Evolutionary conservation across 805 yeast genomes (phyloP).

Genomic region (Cyberlindnera mrakii): DNA sequence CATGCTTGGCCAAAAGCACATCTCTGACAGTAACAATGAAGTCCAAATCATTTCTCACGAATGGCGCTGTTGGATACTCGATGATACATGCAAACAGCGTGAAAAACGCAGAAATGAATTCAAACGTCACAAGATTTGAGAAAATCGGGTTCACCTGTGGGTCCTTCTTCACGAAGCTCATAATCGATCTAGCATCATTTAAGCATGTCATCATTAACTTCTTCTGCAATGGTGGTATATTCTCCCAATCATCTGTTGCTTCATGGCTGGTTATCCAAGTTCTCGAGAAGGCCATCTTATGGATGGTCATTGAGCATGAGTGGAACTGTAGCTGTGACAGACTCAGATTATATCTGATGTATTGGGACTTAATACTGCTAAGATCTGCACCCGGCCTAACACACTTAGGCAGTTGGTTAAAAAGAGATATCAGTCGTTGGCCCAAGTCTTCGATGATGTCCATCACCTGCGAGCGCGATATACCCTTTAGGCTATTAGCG

Average conservation of each 20-base stretch:
- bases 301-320: constrained; percentile 16
- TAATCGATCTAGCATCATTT: constrained; percentile 17
- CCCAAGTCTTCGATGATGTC: constrained; percentile 13
- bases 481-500: constrained; percentile 16
- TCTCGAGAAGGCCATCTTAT: constrained; percentile 23
- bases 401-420: not conserved
- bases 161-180: constrained; percentile 3
- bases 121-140: constrained; percentile 11
- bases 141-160: constrained; percentile 5
- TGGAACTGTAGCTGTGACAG: constrained; percentile 16
- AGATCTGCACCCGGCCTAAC: constrained; percentile 11
- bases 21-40: not conserved
- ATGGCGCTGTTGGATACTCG: constrained; percentile 16
- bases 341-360: constrained; percentile 7
- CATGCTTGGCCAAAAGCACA: constrained; percentile 4
- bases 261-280: constrained; percentile 14
- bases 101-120: constrained; percentile 21
- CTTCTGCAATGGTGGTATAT: constrained; percentile 2
- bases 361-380: not conserved
- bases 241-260: not conserved
- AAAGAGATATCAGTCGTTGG: constrained; percentile 7
- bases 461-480: constrained; percentile 12
- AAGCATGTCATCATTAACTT: constrained; percentile 5
- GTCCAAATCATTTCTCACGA: constrained; percentile 8
- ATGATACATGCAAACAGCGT: constrained; percentile 18